Evolutionary conservation across 2,329 filamentous ascomycete species (phyloP).

Genomic region (Botrytis tulipae): DNA sequence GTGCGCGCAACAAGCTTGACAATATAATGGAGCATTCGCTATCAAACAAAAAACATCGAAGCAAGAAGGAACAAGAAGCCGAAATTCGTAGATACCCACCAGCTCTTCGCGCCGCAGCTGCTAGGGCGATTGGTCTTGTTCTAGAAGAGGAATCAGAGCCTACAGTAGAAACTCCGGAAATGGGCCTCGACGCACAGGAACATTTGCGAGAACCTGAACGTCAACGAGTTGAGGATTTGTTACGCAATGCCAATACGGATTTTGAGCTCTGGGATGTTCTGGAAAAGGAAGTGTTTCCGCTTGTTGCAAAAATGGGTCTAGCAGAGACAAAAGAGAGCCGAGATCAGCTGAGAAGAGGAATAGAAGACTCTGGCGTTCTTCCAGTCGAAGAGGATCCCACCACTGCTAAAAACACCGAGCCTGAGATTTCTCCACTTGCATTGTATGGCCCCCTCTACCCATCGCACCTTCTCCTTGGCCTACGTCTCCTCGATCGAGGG

Average conservation of each 20-base stretch:
- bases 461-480: slow-evolving; percentile 55
- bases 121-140: slow-evolving; percentile 35
- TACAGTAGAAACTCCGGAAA: slow-evolving; percentile 16
- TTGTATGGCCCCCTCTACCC: slow-evolving; percentile 65
- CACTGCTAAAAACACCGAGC: neutral
- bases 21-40: slow-evolving; percentile 28
- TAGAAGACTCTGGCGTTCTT: neutral
- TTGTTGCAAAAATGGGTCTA: slow-evolving; percentile 57
- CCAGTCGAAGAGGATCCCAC: neutral
- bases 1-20: slow-evolving; percentile 28
- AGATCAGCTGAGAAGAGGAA: slow-evolving; percentile 1
- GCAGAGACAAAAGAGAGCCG: slow-evolving; percentile 32
- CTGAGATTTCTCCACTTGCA: slow-evolving; percentile 42
- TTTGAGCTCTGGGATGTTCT: slow-evolving; percentile 65
- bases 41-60: slow-evolving; percentile 8
- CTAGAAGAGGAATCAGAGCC: slow-evolving; percentile 20
- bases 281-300: slow-evolving; percentile 63
- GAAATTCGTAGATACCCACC: slow-evolving; percentile 35
- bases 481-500: slow-evolving; percentile 54
- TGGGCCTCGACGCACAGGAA: slow-evolving; percentile 25
- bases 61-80: slow-evolving; percentile 23
- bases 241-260: slow-evolving; percentile 59
- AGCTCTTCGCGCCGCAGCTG: slow-evolving; percentile 35
- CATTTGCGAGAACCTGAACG: slow-evolving; percentile 46
- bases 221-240: slow-evolving; percentile 50